These are phyloP conservation scores for Tetracentron sinense DNA, from an alignment of 164 flowering plant species.

Conservation along the genomic window DNA sequence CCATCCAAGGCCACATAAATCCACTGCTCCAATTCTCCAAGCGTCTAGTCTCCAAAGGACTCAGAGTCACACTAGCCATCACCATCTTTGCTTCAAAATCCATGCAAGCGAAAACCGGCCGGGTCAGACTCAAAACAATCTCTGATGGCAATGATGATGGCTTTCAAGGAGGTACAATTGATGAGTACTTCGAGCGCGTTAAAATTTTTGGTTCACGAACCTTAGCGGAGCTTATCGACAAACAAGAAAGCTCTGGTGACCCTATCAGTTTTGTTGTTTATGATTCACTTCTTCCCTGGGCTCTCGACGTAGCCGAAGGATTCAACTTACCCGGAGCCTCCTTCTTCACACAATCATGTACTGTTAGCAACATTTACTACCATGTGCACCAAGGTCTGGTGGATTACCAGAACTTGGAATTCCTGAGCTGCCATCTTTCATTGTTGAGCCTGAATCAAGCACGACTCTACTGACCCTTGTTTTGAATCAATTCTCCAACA, in stretches of 20 bases:
- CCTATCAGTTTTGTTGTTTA: constrained; percentile 28
- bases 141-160: constrained; percentile 36
- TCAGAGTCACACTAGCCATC: constrained; percentile 30
- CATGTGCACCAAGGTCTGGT: constrained; percentile 23
- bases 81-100: constrained; percentile 17
- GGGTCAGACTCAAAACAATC: constrained; percentile 17
- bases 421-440: constrained; percentile 32
- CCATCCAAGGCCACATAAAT: constrained; percentile 39
- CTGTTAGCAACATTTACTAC: constrained; percentile 21
- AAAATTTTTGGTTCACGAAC: constrained; percentile 26
- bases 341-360: constrained; percentile 33
- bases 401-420: constrained; percentile 26
- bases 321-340: constrained; percentile 25
- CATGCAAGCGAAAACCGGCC: constrained; percentile 7
- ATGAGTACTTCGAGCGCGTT: constrained; percentile 19
- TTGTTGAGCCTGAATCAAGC: constrained; percentile 24
- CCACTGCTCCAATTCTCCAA: constrained; percentile 37
- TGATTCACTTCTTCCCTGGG: constrained; percentile 31
- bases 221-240: constrained; percentile 20
- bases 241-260: not conserved
- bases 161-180: constrained; percentile 11
- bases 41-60: constrained; percentile 30
- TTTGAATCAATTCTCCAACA: constrained; percentile 33
- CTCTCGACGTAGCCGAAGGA: constrained; percentile 25
- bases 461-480: constrained; percentile 33